Evolutionary conservation across 2,329 filamentous ascomycete species (phyloP), one percentile per base, ranked within the genome.

Genomic region (Huntiella abstrusa): DNA sequence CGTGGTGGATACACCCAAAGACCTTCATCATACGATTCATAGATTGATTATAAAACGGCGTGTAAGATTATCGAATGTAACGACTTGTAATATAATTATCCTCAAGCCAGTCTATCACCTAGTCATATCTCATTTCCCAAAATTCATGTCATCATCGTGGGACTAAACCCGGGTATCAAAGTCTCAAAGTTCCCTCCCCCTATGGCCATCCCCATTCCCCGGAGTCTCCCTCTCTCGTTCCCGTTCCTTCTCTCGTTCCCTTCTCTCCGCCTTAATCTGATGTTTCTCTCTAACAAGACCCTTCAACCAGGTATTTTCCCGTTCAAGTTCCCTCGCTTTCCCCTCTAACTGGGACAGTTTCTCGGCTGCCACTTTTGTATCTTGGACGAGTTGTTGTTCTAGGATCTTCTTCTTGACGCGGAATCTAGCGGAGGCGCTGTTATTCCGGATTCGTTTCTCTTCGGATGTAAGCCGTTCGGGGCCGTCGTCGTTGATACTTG

Each of bases 401-500:
- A 75, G 69, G 58, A 77, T 73, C 64, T 80, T 80, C 68, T 80
- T 80, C 65, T 80, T 80, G 56, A 77, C 69, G 38, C 75, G 70
- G 62, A 80, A 80, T 41, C 75, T 71, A n/a, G 75, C 75, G 43
- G 69, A 75, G 41, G 75, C 75, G 12, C 75, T 75, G 7, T 76
- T 79, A 58, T 80, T 80, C 47, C 75, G 70, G 37, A 75, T 70
- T n/a, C 75, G 70, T 54, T 78, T 78, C 54, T 80, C 75, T 57
- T 79, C 75, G 33, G 40, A 32, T n/a, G 49, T 49, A 2, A 51
- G 57, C 56, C 43, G 66, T 5, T 49, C 47, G 12, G 15, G 11
- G 17, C 13, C 13, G 22, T 28, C 22, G 4, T 7, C 13, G 12
- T 16, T 41, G 34, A 22, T 8, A 28, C 12, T 12, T 5, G 33